Base-by-base conservation (phyloP, 1,139 yeast genomes). In the Geotrichum phurueaensis region DNA sequence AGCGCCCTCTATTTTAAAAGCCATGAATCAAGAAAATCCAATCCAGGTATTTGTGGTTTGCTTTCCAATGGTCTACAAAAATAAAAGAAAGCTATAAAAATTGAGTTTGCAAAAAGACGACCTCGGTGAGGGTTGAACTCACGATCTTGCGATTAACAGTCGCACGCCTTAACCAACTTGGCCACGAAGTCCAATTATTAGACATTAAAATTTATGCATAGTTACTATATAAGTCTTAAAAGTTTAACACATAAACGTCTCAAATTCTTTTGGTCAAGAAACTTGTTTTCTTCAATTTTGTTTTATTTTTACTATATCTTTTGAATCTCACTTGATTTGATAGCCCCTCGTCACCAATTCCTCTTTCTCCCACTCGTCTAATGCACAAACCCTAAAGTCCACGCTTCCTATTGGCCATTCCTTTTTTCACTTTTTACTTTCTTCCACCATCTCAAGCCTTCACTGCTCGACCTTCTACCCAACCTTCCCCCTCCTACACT, bases 161-260 rank as follows among this genome's bases (percentile, higher is more conserved):
- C 81, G 78, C 75, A 78, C 81, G 81, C 82, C 81, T 79, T 79
- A 79, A 71, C 82, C 82, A 79, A 72, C 81, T 79, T 78, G 81
- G 82, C 82, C 82, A 78, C 81, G 81, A 75, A 78, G 80, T 78
- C 81, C 4, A 25, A n/a, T 12, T 39, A 2, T 39, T 27, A n/a
- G 31, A 27, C 9, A 12, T 39, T 3, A 33, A 9, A 7, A 27
- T 7, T 27, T 7, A 27, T 27, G 9, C 31, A 1, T 27, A 1
- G 13, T 12, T 13, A 6, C n/a, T n/a, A n/a, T n/a, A n/a, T n/a
- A n/a, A n/a, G n/a, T n/a, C n/a, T n/a, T n/a, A n/a, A n/a, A n/a
- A n/a, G n/a, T n/a, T n/a, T n/a, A n/a, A n/a, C n/a, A n/a, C n/a
- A n/a, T n/a, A n/a, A n/a, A n/a, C n/a, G n/a, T n/a, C n/a, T n/a